phyloP scores from a whole-genome alignment of 805 yeast genomes.

The Lachancea thermotolerans region DNA sequence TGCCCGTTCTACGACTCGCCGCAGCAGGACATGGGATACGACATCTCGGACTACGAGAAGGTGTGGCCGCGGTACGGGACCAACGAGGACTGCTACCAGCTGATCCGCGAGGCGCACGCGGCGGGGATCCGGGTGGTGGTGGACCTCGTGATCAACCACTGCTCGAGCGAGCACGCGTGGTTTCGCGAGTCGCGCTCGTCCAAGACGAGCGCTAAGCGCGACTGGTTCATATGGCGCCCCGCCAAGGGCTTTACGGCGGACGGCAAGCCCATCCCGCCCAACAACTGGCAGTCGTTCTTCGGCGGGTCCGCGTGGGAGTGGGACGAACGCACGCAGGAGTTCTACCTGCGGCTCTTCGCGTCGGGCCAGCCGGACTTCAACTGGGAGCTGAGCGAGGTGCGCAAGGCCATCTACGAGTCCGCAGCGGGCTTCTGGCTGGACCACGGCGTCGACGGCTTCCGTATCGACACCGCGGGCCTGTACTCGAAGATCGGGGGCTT shows the following conservation, averaged over 20 bases:
- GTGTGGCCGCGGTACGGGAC: constrained; percentile 50
- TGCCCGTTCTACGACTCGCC: constrained; percentile 55
- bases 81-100: constrained; percentile 43
- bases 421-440: constrained; percentile 50
- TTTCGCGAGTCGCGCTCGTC: constrained; percentile 49
- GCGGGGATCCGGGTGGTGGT: constrained; percentile 46
- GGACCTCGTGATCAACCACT: constrained; percentile 55
- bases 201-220: constrained; percentile 47
- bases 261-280: constrained; percentile 50
- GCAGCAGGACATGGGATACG: constrained; percentile 59
- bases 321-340: constrained; percentile 48
- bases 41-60: constrained; percentile 46
- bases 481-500: constrained; percentile 42
- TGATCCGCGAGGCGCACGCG: constrained; percentile 42
- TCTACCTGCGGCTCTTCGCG: constrained; percentile 49
- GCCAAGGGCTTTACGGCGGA: constrained; percentile 40
- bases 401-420: constrained; percentile 35
- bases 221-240: constrained; percentile 42
- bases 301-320: constrained; percentile 52
- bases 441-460: constrained; percentile 52
- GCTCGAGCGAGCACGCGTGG: constrained; percentile 51
- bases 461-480: constrained; percentile 50
- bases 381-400: constrained; percentile 43
- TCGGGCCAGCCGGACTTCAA: constrained; percentile 52
- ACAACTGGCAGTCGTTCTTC: constrained; percentile 49